Evolutionary conservation across 345 rosid species (phyloP).

Genomic region (Eucalyptus pauciflora): DNA sequence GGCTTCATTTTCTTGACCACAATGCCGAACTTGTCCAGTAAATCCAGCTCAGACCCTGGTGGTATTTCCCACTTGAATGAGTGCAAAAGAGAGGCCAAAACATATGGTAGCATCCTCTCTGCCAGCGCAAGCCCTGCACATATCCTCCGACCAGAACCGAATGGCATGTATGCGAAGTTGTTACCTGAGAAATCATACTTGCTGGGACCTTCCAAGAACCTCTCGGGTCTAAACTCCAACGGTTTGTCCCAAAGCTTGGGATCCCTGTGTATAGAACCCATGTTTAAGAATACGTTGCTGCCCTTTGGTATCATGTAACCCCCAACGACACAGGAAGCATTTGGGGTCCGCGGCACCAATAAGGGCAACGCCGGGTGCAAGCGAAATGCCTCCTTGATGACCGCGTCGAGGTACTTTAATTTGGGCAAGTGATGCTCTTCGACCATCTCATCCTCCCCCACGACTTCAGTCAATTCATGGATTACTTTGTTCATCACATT

Average conservation of each 20-base stretch:
- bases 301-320: neutral
- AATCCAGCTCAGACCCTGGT: neutral
- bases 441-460: neutral
- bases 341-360: neutral
- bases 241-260: neutral
- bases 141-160: neutral
- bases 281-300: neutral
- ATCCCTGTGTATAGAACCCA: neutral
- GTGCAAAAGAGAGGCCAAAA: neutral
- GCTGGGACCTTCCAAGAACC: neutral
- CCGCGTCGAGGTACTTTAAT: neutral
- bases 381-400: neutral
- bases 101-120: neutral
- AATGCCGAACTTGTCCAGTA: neutral
- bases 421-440: neutral
- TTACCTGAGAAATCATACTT: neutral
- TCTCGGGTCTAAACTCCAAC: neutral
- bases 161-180: neutral
- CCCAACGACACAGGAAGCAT: neutral
- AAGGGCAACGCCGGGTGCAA: neutral
- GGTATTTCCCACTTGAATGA: neutral
- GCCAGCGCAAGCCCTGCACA: neutral
- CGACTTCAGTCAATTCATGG: neutral
- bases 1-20: neutral
- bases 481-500: neutral